Percentiles rank a stretch among this genome's conserved stretches.
phyloP scores from a whole-genome alignment of 441 rosid genomes.

The Gossypium schwendimanii region DNA sequence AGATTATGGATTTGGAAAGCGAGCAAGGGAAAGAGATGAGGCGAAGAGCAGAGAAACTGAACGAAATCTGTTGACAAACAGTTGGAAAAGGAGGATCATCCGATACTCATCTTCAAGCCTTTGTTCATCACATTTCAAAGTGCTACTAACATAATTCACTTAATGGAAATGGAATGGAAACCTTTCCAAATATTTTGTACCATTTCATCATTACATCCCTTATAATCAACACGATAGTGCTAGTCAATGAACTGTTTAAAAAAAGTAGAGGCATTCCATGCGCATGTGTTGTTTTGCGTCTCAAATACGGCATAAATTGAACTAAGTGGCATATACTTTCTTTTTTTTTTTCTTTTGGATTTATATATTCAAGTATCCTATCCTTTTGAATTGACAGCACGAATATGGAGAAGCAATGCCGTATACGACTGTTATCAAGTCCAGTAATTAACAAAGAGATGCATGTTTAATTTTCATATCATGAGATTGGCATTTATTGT shows the following conservation, averaged over 20 bases:
- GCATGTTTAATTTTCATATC: neutral
- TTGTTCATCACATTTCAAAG: slow-evolving; percentile 11
- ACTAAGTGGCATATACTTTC: neutral
- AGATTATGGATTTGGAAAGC: slow-evolving; percentile 15
- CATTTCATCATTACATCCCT: neutral
- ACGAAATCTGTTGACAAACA: neutral
- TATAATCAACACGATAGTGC: neutral
- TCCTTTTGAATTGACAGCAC: neutral
- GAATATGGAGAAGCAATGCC: neutral
- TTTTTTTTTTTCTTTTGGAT: too few species aligned
- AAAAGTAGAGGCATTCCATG: neutral
- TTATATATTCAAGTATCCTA: neutral
- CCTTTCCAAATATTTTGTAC: neutral
- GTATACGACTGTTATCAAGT: neutral
- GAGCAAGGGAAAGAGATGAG: slow-evolving; percentile 7
- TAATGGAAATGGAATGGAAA: neutral
- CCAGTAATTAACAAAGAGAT: neutral
- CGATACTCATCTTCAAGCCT: slow-evolving; percentile 8
- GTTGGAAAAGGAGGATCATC: slow-evolving; percentile 10
- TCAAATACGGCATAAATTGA: neutral
- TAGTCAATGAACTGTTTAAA: neutral
- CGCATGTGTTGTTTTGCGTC: neutral
- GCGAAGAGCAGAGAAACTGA: slow-evolving; percentile 1
- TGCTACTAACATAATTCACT: neutral
- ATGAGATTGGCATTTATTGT: neutral